phyloP scores from a whole-genome alignment of 345 rosid species.

The Tarenaya hassleriana region DNA sequence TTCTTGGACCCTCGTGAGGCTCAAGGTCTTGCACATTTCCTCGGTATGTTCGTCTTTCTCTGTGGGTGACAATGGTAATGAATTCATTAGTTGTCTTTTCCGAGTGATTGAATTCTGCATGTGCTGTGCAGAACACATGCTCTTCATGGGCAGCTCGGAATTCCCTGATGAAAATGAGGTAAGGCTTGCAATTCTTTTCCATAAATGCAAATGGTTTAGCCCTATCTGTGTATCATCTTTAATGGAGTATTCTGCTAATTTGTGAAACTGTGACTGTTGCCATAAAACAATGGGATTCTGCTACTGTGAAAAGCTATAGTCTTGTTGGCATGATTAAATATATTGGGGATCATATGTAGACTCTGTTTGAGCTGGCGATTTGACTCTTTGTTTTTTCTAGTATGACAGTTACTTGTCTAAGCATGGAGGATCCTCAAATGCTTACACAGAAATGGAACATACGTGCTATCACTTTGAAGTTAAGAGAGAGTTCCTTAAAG shows the following conservation, averaged over 20 bases:
- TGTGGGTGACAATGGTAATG: slow-evolving; percentile 13
- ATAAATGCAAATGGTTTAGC: neutral
- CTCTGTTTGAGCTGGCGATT: slow-evolving; percentile 20
- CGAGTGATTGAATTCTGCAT: slow-evolving; percentile 2
- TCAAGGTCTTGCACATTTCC: slow-evolving; percentile 96
- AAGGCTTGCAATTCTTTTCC: slow-evolving; percentile 22
- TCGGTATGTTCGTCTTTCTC: slow-evolving; percentile 43
- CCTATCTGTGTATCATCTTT: neutral
- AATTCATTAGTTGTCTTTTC: neutral
- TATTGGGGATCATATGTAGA: neutral
- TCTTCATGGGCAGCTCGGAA: slow-evolving; percentile 94
- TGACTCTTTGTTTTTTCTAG: slow-evolving; percentile 60
- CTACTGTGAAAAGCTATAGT: too few relatives aligned
- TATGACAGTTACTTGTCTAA: slow-evolving; percentile 97
- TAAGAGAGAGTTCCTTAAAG: slow-evolving; percentile 74
- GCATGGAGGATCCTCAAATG: slow-evolving; percentile 98
- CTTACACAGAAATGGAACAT: slow-evolving; percentile 90
- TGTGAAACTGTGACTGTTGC: slow-evolving; percentile 1
- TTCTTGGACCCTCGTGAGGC: slow-evolving; percentile 90
- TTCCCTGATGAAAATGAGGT: slow-evolving; percentile 99
- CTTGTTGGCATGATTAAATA: slow-evolving; percentile 1
- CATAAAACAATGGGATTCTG: too few relatives aligned
- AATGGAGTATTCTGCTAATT: slow-evolving; percentile 4
- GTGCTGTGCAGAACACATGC: slow-evolving; percentile 75
- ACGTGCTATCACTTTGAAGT: slow-evolving; percentile 99